phyloP scores from a whole-genome alignment of 2,329 filamentous ascomycete species.

The Aspergillus hortae region DNA sequence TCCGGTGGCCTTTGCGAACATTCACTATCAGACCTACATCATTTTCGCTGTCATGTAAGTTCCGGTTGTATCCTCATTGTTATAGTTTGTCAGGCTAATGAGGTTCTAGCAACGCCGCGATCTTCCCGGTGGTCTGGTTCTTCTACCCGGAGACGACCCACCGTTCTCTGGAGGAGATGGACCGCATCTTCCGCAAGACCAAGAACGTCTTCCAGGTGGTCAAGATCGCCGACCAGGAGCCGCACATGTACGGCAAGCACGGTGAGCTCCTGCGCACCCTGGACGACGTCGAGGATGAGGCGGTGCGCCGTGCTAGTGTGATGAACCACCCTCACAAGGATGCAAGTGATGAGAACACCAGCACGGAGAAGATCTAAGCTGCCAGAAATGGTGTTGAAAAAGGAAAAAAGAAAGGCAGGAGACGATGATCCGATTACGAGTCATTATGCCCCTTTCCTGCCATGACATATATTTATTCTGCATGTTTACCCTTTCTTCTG shows the following conservation, averaged over 20 bases:
- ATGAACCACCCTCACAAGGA: slow-evolving; percentile 18
- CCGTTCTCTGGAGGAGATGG: slow-evolving; percentile 65
- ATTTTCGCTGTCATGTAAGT: slow-evolving; percentile 54
- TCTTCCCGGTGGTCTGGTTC: slow-evolving; percentile 57
- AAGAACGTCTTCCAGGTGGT: slow-evolving; percentile 49
- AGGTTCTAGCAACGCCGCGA: slow-evolving; percentile 46
- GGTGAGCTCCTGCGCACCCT: slow-evolving; percentile 56
- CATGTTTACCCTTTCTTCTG: not conserved
- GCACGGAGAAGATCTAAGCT: slow-evolving; percentile 9
- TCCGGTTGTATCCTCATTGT: not conserved
- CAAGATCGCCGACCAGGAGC: slow-evolving; percentile 48
- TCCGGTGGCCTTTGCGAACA: slow-evolving; percentile 55
- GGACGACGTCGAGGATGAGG: slow-evolving; percentile 42
- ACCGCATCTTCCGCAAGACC: slow-evolving; percentile 61
- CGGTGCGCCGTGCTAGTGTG: slow-evolving; percentile 30
- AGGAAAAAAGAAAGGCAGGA: not conserved
- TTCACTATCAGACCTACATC: slow-evolving; percentile 54
- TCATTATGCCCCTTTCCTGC: not conserved
- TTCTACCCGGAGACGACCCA: slow-evolving; percentile 61
- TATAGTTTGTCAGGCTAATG: slow-evolving; percentile 7
- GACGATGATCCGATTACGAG: not conserved
- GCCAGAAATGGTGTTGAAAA: not conserved
- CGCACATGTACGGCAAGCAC: slow-evolving; percentile 56
- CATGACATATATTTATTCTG: not conserved
- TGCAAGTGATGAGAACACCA: slow-evolving; percentile 16